These are phyloP conservation scores for Ophiocordyceps camponoti-rufipedis DNA, from an alignment of 2,329 filamentous ascomycete genomes.

Conservation along the genomic window DNA sequence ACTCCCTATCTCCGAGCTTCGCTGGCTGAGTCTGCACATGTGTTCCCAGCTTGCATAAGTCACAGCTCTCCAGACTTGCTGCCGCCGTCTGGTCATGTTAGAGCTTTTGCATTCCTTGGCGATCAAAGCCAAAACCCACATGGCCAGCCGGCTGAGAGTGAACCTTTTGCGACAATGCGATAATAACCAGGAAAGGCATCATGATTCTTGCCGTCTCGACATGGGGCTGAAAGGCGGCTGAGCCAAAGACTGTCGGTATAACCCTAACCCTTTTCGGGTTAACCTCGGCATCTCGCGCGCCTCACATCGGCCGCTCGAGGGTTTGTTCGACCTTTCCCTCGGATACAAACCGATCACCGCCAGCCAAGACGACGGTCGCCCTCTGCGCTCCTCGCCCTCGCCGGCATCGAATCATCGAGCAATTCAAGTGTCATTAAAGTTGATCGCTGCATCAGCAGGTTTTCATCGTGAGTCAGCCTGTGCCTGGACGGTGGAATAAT, in stretches of 20 bases:
- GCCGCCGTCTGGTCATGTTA: background rate
- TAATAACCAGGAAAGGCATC: background rate
- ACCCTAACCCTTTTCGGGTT: background rate
- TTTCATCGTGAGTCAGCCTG: background rate
- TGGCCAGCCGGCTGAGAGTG: background rate
- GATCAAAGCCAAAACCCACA: background rate
- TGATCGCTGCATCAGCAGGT: background rate
- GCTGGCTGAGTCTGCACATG: too few relatives aligned
- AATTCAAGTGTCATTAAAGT: background rate
- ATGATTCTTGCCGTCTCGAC: background rate
- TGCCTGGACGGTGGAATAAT: background rate
- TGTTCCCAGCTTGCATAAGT: too few relatives aligned
- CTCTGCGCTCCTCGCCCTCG: background rate
- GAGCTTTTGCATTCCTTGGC: background rate
- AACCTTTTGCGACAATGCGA: background rate
- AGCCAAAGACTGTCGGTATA: background rate
- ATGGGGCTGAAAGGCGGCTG: too few relatives aligned
- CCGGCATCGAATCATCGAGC: background rate
- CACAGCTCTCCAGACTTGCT: too few relatives aligned
- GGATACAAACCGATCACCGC: background rate
- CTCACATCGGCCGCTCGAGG: background rate
- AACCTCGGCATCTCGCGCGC: background rate
- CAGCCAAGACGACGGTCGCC: background rate
- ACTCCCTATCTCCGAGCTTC: too few relatives aligned
- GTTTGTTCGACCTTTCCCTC: background rate